phyloP scores from a whole-genome alignment of 1,139 yeast species.

The Diutina sp. region DNA sequence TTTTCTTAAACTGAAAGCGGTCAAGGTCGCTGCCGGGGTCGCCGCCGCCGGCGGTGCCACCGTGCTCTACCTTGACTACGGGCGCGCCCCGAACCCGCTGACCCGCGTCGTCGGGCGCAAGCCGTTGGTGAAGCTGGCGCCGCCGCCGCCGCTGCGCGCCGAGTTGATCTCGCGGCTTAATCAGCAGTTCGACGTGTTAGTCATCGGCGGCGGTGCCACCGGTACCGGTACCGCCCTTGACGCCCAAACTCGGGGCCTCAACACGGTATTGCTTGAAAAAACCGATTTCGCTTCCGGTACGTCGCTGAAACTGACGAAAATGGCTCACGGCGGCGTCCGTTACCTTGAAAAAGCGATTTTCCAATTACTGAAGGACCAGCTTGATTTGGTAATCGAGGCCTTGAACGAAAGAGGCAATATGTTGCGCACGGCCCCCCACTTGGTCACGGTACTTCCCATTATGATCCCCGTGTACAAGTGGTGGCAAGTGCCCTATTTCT shows the following conservation, averaged over 20 bases:
- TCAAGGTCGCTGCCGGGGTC: slow-evolving; percentile 20
- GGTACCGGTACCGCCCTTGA: slow-evolving; percentile 92
- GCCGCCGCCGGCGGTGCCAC: slow-evolving; percentile 24
- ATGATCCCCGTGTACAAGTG: slow-evolving; percentile 91
- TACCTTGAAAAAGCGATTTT: slow-evolving; percentile 91
- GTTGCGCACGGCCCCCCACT: slow-evolving; percentile 87
- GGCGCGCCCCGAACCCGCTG: slow-evolving; percentile 22
- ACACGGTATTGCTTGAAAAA: slow-evolving; percentile 78
- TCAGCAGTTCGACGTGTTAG: slow-evolving; percentile 59
- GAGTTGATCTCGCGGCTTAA: slow-evolving; percentile 21
- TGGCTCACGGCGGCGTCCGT: slow-evolving; percentile 97
- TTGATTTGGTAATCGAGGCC: slow-evolving; percentile 89
- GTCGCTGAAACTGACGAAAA: slow-evolving; percentile 88
- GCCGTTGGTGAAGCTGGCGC: slow-evolving; percentile 1
- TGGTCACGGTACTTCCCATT: slow-evolving; percentile 77
- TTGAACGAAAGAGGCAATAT: slow-evolving; percentile 84
- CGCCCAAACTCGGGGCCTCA: slow-evolving; percentile 82
- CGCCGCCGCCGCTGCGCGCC: slow-evolving; percentile 21
- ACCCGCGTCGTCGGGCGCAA: neutral
- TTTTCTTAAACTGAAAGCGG: slow-evolving; percentile 12
- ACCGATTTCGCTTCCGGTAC: slow-evolving; percentile 89
- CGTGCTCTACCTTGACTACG: slow-evolving; percentile 29
- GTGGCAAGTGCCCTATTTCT: slow-evolving; percentile 96
- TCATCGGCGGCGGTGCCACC: slow-evolving; percentile 94
- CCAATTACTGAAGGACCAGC: slow-evolving; percentile 81